Conservation (phyloP, 1,284 basidiomycete genomes). For the Ceratobasidium sp. region DNA sequence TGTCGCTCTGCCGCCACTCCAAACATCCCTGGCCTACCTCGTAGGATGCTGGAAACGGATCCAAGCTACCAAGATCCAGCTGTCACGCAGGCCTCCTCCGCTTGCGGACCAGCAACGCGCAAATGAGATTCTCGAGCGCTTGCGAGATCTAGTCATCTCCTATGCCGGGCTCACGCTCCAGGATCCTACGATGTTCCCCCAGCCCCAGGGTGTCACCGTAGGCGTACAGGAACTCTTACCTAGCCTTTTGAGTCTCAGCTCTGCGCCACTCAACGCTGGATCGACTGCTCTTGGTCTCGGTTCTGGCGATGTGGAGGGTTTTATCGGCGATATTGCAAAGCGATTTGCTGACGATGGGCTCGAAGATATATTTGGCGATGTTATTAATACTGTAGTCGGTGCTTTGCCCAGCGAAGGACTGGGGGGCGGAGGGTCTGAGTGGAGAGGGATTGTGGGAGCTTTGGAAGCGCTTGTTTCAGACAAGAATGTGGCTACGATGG, state of each 20-base stretch:
- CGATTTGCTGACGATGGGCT: conserved; percentile 51
- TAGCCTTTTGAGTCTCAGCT: conserved; percentile 69
- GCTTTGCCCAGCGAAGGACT: conserved; percentile 41
- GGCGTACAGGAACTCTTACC: conserved; percentile 81
- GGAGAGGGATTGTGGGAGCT: conserved; percentile 88
- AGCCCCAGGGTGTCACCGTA: conserved; percentile 63
- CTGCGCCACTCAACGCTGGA: conserved; percentile 68
- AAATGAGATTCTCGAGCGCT: conserved; percentile 70
- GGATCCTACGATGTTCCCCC: conserved; percentile 94
- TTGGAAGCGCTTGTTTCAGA: conserved; percentile 82
- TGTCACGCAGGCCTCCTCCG: conserved; percentile 58
- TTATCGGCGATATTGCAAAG: conserved; percentile 48
- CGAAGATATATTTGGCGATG: conserved; percentile 47
- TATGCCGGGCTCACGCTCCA: conserved; percentile 92
- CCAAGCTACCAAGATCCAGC: conserved; percentile 65
- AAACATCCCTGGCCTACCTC: conserved; percentile 92
- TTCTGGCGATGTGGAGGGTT: conserved; percentile 46
- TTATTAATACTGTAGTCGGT: conserved; percentile 49
- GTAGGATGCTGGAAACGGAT: conserved; percentile 90
- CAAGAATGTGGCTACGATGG: conserved; percentile 84
- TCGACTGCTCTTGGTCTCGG: conserved; percentile 51
- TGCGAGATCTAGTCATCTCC: conserved; percentile 84
- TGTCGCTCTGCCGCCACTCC: conserved; percentile 77
- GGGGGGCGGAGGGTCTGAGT: conserved; percentile 58
- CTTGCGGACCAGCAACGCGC: conserved; percentile 62